A percentile compares a stretch with the other conserved stretches of the same genome.
Conservation (phyloP, 2,329 filamentous ascomycete genomes). For the Colletotrichum limetticola region DNA sequence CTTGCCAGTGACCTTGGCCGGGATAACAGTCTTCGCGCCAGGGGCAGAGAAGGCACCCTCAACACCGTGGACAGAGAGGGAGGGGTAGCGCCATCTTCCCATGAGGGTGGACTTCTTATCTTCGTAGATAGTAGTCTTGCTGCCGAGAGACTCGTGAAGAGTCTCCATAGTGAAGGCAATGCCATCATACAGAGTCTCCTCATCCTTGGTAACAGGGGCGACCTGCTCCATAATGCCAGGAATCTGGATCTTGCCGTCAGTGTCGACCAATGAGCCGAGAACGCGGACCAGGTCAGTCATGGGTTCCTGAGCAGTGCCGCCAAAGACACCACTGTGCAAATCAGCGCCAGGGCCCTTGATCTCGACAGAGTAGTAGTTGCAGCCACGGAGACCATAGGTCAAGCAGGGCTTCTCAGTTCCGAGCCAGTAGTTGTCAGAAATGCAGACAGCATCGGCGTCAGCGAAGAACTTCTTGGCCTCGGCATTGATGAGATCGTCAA, state of each 20-base stretch:
- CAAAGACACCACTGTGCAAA: slow-evolving; percentile 96
- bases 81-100: slow-evolving; percentile 95
- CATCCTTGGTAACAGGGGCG: slow-evolving; percentile 85
- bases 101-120: slow-evolving; percentile 95
- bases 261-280: slow-evolving; percentile 86
- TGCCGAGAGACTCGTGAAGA: slow-evolving; percentile 90
- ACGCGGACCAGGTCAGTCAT: slow-evolving; percentile 95
- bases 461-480: slow-evolving; percentile 96
- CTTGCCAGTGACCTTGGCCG: slow-evolving; percentile 96
- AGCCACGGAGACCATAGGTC: slow-evolving; percentile 95
- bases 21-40: slow-evolving; percentile 98
- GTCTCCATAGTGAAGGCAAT: slow-evolving; percentile 98
- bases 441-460: slow-evolving; percentile 95
- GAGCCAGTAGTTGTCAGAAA: slow-evolving; percentile 99
- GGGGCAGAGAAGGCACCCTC: slow-evolving; percentile 95
- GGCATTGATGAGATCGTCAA: slow-evolving; percentile 92
- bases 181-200: slow-evolving; percentile 85
- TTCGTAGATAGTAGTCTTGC: slow-evolving; percentile 84
- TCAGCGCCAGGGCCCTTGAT: slow-evolving; percentile 92
- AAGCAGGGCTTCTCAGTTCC: slow-evolving; percentile 98
- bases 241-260: slow-evolving; percentile 91
- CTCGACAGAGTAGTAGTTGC: slow-evolving; percentile 97
- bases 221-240: slow-evolving; percentile 95
- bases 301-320: slow-evolving; percentile 94
- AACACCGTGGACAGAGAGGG: slow-evolving; percentile 91